phyloP scores from a whole-genome alignment of 108 stramenopile species.

The Skeletonema potamos region DNA sequence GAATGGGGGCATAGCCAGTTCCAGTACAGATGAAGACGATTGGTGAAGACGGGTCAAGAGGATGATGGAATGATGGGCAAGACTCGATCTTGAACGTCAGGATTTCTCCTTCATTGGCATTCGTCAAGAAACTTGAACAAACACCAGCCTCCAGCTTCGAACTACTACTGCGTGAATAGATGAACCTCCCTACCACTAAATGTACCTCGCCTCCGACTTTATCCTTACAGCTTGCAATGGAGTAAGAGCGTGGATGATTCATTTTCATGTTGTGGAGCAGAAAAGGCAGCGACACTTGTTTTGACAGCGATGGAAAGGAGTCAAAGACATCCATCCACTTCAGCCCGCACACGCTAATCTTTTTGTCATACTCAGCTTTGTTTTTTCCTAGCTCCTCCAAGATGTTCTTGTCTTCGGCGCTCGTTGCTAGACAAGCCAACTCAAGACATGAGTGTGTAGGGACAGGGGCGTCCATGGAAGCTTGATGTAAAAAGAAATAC shows the following conservation, averaged over 20 bases:
- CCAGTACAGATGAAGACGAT: slow-evolving; percentile 17
- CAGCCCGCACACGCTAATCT: not conserved
- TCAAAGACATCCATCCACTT: not conserved
- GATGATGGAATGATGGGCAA: slow-evolving; percentile 3
- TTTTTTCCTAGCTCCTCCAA: not conserved
- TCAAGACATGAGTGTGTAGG: not conserved
- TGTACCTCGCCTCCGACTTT: slow-evolving; percentile 5
- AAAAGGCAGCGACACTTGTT: not conserved
- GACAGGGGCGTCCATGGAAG: not conserved
- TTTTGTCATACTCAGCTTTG: not conserved
- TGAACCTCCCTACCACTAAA: slow-evolving; percentile 10
- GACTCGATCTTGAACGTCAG: slow-evolving; percentile 5
- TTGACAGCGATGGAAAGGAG: not conserved
- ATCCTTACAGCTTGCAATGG: slow-evolving; percentile 10
- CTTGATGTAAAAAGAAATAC: not conserved
- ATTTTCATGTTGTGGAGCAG: not conserved
- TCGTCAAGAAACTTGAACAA: slow-evolving; percentile 9
- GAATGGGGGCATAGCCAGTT: slow-evolving; percentile 16
- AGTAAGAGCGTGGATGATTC: slow-evolving; percentile 18
- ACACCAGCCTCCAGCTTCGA: slow-evolving; percentile 10
- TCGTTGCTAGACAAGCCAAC: not conserved
- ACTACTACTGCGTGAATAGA: slow-evolving; percentile 7
- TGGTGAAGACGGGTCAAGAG: slow-evolving; percentile 1
- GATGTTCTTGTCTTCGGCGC: not conserved
- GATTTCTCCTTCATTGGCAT: not conserved